Base-by-base conservation (phyloP, 169 alveolate genomes). In the Theileria equi region DNA sequence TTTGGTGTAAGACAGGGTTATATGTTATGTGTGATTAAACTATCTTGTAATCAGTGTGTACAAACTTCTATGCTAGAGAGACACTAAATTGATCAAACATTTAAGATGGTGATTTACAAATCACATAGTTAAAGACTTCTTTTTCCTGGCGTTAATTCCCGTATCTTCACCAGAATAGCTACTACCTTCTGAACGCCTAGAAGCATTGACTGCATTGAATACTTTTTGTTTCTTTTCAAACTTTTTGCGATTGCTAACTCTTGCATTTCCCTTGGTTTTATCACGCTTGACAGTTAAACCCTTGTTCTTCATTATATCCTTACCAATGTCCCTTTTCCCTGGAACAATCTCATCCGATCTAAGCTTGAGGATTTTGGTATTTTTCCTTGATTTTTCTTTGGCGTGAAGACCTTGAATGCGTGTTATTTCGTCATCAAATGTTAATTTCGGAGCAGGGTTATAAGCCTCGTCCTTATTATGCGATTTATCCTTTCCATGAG, bases 191-290 rank as follows among this genome's bases (percentile, higher is more conserved):
- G 65, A 60, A 54, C 76, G 64, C 16, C 64, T 36, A 64, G 86
- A 81, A 26, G 88, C 67, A 4, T 77, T 71, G 71, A 80, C 89
- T 38, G 89, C 77, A 31, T 59, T 63, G 54, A 65, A 70, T 26
- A 61, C 79, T 43, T 89, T 89, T 73, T 88, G 38, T 57, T 92
- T 94, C 84, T 92, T 92, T 43, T 91, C 82, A 80, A 60, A 94
- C 76, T 95, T 94, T 59, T 64, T 74, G 80, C 96, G 89, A 69
- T 92, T 88, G 61, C 90, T 90, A 17, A 93, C 98, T 50, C 98
- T 88, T 34, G 98, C 95, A 77, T 94, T 94, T 8, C 97, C 95
- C 40, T 91, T 94, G n/a, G 90, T 91, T 88, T 93, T 92, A 90
- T 92, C 90, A 53, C 98, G 88, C 81, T 92, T 90, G 26, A 97